These are phyloP conservation scores for Solanum hybrid DNA, from an alignment of 305 asterid species.

Conservation along the genomic window DNA sequence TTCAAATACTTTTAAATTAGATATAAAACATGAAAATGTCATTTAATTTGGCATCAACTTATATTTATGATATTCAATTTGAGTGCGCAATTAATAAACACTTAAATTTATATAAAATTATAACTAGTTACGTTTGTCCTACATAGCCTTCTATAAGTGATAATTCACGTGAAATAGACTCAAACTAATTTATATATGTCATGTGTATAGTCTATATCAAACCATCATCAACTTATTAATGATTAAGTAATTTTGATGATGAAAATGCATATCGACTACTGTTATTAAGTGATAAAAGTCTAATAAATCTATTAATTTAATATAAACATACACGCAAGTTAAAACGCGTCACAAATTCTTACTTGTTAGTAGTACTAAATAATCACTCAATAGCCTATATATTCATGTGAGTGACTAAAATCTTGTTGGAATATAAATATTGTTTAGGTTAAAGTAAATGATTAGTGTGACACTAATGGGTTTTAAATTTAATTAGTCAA, in stretches of 20 bases:
- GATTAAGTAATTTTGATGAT: too few species aligned
- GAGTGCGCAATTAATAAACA: too few species aligned
- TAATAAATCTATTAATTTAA: too few species aligned
- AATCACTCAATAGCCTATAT: neutral
- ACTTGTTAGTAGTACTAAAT: neutral
- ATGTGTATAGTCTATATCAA: neutral
- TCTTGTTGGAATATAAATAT: neutral
- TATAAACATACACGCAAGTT: too few species aligned
- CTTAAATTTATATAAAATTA: too few species aligned
- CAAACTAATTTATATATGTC: too few species aligned
- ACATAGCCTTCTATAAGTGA: too few species aligned
- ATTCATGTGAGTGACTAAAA: neutral
- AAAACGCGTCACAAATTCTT: neutral
- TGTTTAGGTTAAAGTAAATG: neutral
- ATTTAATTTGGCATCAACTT: too few species aligned
- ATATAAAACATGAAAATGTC: too few species aligned
- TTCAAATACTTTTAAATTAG: neutral
- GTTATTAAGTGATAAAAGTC: neutral
- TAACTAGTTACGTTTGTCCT: too few species aligned
- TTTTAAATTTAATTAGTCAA: neutral
- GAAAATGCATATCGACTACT: neutral
- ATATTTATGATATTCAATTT: too few species aligned
- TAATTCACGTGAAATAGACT: neutral
- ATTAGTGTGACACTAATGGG: neutral
- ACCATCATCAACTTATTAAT: neutral